A percentile compares a stretch with the other conserved stretches of the same genome.
These are phyloP conservation scores for Nothopassalora personata DNA, from an alignment of 2,329 filamentous ascomycete genomes.

Conservation along the genomic window DNA sequence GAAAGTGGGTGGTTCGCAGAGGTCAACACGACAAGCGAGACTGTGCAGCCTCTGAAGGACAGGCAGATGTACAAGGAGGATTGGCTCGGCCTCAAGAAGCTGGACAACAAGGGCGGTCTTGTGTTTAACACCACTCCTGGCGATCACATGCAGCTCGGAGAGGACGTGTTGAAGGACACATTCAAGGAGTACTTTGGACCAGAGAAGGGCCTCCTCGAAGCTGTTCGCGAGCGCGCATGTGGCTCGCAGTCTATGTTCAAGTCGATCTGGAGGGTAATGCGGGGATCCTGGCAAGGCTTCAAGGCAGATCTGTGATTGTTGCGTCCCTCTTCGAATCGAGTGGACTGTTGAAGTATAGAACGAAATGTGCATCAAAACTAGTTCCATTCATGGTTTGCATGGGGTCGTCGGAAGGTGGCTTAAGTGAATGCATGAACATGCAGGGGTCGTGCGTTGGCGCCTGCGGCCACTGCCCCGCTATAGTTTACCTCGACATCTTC, in stretches of 20 bases:
- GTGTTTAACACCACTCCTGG: slow-evolving; percentile 69
- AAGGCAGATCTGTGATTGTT: background rate
- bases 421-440: background rate
- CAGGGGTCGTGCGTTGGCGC: background rate
- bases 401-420: background rate
- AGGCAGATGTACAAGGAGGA: slow-evolving; percentile 77
- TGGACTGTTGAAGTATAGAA: background rate
- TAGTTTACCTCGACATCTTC: background rate
- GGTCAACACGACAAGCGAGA: slow-evolving; percentile 61
- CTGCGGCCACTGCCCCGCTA: background rate
- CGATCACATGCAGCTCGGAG: slow-evolving; percentile 74
- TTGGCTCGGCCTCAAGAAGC: slow-evolving; percentile 76
- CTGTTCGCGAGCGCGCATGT: background rate
- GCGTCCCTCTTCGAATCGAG: background rate
- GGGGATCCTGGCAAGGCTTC: background rate
- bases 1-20: slow-evolving; percentile 89
- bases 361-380: background rate
- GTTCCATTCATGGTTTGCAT: too few species aligned
- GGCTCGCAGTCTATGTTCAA: background rate
- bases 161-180: slow-evolving; percentile 59
- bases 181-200: slow-evolving; percentile 64
- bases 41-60: slow-evolving; percentile 62
- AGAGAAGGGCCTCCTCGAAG: slow-evolving; percentile 24
- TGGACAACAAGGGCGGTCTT: slow-evolving; percentile 75
- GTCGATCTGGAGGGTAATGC: background rate